Evolutionary conservation across 768 basidiomycete genomes (phyloP), one percentile per base, ranked within the genome.

Genomic region (Jaapia argillacea): DNA sequence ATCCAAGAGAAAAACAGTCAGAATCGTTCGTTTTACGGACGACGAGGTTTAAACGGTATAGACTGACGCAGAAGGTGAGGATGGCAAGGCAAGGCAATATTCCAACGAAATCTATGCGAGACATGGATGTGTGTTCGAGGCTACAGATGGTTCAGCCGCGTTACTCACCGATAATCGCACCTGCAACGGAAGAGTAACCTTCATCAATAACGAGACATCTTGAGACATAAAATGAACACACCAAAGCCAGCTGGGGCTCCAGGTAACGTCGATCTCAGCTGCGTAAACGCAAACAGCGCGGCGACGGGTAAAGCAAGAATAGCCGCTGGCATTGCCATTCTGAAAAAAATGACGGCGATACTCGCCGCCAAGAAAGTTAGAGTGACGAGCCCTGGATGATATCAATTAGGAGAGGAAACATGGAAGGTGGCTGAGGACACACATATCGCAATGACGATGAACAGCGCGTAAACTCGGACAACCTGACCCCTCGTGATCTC

Each of bases 221-320:
- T 10, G 28, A 33, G 16, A 16, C 10, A 16, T 16, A 33, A 33
- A 16, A 33, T 33, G 16, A 10, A 46, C 51, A 21, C 38, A 57
- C 57, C 57, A 21, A 58, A 58, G 1, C 52, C 52, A 21, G 37
- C 33, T 4, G 55, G 55, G 4, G 55, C 57, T 13, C 56, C 48
- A 2, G 57, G 57, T 22, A 58, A 46, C 6, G 55, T 55, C 2
- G 36, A 37, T 4, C 57, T 55, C 16, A 58, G 45, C 24, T 52
- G 49, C 5, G 55, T 52, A 45, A 57, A 58, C n/a, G 57, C 57
- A 22, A 58, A 57, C 38, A 58, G 48, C 2, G 57, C 55, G 1
- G 49, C 52, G 7, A 57, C 45, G 1, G 57, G 55, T 5, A 57
- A 33, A 3, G 53, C 50, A 2, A 58, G 41, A 6, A 57, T 48